Conservation (phyloP, 2,329 filamentous ascomycete genomes). For the Coniochaeta prunicola region DNA sequence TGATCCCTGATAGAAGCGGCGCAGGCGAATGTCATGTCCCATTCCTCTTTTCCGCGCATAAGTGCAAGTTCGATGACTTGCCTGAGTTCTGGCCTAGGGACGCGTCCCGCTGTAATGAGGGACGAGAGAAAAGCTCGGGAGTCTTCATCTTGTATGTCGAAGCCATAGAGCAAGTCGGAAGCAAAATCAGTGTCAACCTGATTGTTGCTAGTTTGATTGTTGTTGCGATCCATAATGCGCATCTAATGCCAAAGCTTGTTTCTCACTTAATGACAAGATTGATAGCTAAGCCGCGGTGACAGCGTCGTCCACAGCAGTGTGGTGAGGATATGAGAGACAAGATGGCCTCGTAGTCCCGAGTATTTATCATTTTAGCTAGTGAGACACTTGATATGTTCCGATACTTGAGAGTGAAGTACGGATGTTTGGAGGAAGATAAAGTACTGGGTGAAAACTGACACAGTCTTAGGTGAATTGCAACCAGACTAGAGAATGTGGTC, state of each 20-base stretch:
- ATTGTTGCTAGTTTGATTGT: background rate
- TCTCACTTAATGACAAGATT: background rate
- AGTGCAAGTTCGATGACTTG: conserved; percentile 19
- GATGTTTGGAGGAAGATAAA: background rate
- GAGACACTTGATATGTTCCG: background rate
- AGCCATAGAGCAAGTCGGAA: conserved; percentile 23
- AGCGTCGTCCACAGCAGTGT: background rate
- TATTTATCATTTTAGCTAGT: background rate
- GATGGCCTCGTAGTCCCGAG: background rate
- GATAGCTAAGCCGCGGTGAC: background rate
- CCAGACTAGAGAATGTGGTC: background rate
- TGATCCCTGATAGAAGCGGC: conserved; percentile 17
- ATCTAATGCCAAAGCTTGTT: background rate
- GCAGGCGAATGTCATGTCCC: conserved; percentile 23
- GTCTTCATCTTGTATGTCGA: conserved; percentile 18
- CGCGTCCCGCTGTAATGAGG: conserved; percentile 16
- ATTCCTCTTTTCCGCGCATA: conserved; percentile 23
- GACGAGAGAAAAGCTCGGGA: conserved; percentile 18
- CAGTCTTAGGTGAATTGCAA: background rate
- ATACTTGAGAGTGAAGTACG: background rate
- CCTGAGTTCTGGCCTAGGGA: conserved; percentile 16
- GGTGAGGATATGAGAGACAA: background rate
- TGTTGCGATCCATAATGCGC: background rate
- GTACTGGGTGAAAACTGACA: background rate
- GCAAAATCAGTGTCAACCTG: background rate